Percentiles rank a stretch among this genome's conserved stretches.
These are phyloP conservation scores for Lodderomyces orthopsilosis DNA, from an alignment of 1,139 yeast genomes.

Conservation along the genomic window DNA sequence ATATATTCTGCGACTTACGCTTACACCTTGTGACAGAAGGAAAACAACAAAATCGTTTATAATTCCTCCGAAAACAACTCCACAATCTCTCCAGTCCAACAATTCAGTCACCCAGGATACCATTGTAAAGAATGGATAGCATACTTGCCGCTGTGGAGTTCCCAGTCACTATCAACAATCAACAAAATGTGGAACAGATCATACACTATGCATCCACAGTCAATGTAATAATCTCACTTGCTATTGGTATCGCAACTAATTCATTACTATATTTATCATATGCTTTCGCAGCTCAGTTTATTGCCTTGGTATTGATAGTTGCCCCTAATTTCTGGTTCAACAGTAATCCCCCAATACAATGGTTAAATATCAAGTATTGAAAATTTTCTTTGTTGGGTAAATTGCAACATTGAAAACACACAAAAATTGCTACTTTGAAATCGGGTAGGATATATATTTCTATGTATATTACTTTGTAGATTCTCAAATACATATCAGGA, in stretches of 20 bases:
- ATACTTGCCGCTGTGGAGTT: slow-evolving; percentile 12
- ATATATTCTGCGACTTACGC: background rate
- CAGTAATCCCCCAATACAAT: slow-evolving; percentile 12
- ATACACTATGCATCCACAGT: slow-evolving; percentile 10
- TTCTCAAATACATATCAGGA: too few relatives aligned
- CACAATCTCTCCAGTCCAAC: background rate
- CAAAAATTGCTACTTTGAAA: background rate
- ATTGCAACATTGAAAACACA: background rate
- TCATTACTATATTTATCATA: slow-evolving; percentile 10
- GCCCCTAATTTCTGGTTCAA: slow-evolving; percentile 16
- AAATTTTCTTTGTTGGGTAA: background rate
- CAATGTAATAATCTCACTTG: slow-evolving; percentile 12
- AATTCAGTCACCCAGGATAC: background rate
- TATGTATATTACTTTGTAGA: too few relatives aligned
- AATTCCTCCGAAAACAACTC: background rate
- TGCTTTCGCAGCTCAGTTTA: slow-evolving; percentile 14
- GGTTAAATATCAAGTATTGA: slow-evolving; percentile 14
- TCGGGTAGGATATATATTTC: too few relatives aligned
- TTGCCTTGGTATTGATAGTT: slow-evolving; percentile 12
- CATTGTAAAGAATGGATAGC: slow-evolving; percentile 7
- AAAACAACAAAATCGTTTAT: background rate
- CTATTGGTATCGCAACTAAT: slow-evolving; percentile 13
- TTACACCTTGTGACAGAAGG: background rate
- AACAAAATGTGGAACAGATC: slow-evolving; percentile 11
- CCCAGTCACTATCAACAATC: slow-evolving; percentile 18